Base-by-base conservation (phyloP, 2,329 filamentous ascomycete species). In the Phaeomoniella chlamydospora region DNA sequence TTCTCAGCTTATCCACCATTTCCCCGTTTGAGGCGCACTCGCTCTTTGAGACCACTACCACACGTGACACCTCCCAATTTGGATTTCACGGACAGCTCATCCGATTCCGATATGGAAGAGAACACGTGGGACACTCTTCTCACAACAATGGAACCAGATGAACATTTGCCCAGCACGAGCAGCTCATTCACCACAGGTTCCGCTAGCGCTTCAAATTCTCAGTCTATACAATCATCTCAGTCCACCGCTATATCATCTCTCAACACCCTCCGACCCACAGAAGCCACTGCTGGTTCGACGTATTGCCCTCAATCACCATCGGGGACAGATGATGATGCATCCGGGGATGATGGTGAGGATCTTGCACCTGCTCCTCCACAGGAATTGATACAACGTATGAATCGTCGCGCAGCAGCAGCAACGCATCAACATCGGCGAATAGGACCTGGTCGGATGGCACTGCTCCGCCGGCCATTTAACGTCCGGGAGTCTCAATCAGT, bases 41-140 rank as follows among this genome's bases (percentile, higher is more conserved):
- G 22, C 22, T 9, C 22, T 26, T 26, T 26, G n/a, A 26, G 60
- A 59, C 31, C 50, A 56, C 26, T 46, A 59, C 37, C 9, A 6
- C 22, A n/a, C n/a, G 67, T 63, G 29, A 26, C 22, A 26, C 22
- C 22, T 6, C 6, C 22, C n/a, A 26, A n/a, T 26, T n/a, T 26
- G n/a, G n/a, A n/a, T 9, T 6, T 9, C n/a, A 26, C 22, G 9
- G 22, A 26, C n/a, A 26, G 22, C n/a, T 26, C 22, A 9, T 26
- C 22, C 9, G 22, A 26, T 26, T 26, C 22, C 9, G 22, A 26
- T 26, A 26, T 26, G 22, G 22, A 26, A 26, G 69, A 74, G 42
- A 67, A 69, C 34, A 65, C 67, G 1, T 94, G 87, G 87, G 80
- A 88, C 40, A 84, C 77, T 3, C 74, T 94, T 36, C 64, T 86